These are phyloP conservation scores for Aschersonia sp. DNA, from an alignment of 2,329 filamentous ascomycete species.

Conservation along the genomic window DNA sequence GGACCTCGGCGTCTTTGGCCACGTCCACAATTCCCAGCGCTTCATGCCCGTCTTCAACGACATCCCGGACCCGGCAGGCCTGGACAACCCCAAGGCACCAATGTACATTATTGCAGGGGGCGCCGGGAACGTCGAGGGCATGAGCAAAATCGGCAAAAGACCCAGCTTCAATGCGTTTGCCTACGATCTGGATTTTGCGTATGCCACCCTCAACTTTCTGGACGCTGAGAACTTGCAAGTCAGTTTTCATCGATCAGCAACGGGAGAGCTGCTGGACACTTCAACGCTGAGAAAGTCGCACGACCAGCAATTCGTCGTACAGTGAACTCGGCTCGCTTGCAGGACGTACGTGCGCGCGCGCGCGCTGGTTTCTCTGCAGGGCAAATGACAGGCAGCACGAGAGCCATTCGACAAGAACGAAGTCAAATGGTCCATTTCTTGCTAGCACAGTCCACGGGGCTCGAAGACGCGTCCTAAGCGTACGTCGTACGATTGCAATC, in stretches of 20 bases:
- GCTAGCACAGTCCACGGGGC: too few species aligned
- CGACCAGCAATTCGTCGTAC: conserved; percentile 26
- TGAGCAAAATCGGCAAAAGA: conserved; percentile 25
- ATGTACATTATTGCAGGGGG: conserved; percentile 33
- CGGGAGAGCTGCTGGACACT: conserved; percentile 31
- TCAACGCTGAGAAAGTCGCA: conserved; percentile 35
- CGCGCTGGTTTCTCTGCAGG: too few species aligned
- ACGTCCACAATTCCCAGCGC: conserved; percentile 43
- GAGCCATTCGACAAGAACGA: too few species aligned
- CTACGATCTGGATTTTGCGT: conserved; percentile 37
- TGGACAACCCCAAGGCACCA: conserved; percentile 17
- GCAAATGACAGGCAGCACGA: too few species aligned
- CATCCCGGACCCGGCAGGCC: conserved; percentile 19
- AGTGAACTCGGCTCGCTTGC: conserved; percentile 6
- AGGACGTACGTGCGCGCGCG: too few species aligned
- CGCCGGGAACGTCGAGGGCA: conserved; percentile 40
- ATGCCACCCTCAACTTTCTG: conserved; percentile 30
- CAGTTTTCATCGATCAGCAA: conserved; percentile 33
- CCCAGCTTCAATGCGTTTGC: conserved; percentile 30
- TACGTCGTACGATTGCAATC: too few species aligned
- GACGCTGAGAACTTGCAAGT: conserved; percentile 30
- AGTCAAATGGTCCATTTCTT: too few species aligned
- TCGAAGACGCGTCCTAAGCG: too few species aligned
- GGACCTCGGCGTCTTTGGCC: conserved; percentile 40
- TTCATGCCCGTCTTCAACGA: conserved; percentile 26